These are phyloP conservation scores for Vitis labrusca DNA, from an alignment of 164 flowering plant species.

Conservation along the genomic window DNA sequence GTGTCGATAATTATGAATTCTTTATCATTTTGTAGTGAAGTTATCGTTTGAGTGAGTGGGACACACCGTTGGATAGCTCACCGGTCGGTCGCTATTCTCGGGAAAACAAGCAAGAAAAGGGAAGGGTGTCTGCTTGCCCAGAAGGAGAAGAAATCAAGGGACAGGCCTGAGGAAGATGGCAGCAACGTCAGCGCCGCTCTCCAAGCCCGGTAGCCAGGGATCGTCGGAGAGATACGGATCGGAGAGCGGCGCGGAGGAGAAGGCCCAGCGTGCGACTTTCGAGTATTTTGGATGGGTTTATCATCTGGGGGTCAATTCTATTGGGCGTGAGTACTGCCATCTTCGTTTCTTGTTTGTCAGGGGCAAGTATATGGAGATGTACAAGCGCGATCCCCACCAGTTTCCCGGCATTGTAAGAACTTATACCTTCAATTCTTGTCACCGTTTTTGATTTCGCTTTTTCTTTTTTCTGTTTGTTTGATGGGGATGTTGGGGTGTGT, in stretches of 20 bases:
- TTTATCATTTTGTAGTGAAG: no score
- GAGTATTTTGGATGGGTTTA: conserved; percentile 88
- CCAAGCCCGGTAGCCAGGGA: neutral
- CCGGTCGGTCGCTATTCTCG: no score
- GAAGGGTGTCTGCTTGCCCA: no score
- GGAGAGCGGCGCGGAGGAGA: conserved; percentile 10
- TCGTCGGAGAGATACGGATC: conserved; percentile 8
- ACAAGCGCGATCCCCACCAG: conserved; percentile 82
- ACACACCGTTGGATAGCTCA: no score
- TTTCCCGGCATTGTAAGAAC: conserved; percentile 67
- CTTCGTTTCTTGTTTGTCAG: conserved; percentile 64
- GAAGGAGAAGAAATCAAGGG: conserved; percentile 1
- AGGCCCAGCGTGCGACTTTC: conserved; percentile 20
- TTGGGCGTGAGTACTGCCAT: conserved; percentile 86
- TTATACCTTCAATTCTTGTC: neutral
- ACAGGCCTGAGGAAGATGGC: neutral
- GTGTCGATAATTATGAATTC: no score
- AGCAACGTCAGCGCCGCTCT: neutral
- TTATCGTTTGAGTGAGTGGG: no score
- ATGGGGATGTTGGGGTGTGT: no score
- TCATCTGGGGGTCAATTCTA: conserved; percentile 72
- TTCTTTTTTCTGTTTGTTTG: neutral
- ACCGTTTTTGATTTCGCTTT: neutral
- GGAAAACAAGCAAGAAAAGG: no score
- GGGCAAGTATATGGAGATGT: conserved; percentile 79